Percentiles rank a stretch among this genome's conserved stretches.
These are phyloP conservation scores for Hortiboletus rubellus DNA, from an alignment of 1,284 basidiomycete species.

Conservation along the genomic window DNA sequence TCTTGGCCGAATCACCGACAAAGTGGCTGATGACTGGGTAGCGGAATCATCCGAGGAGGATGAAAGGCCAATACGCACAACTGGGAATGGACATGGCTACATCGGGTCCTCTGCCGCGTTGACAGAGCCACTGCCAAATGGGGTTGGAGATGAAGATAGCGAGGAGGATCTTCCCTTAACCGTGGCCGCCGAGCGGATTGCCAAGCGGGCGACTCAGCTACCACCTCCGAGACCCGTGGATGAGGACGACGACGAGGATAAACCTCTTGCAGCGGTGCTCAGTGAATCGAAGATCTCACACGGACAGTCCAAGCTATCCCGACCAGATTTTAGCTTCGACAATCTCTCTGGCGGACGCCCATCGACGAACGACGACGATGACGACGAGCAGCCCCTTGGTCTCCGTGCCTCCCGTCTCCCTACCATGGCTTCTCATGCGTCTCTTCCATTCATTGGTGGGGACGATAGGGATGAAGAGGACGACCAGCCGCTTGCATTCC, in stretches of 20 bases:
- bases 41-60: constrained; percentile 61
- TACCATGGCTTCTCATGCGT: constrained; percentile 24
- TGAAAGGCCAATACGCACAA: constrained; percentile 50
- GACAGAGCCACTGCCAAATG: constrained; percentile 10
- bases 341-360: constrained; percentile 30
- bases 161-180: constrained; percentile 78
- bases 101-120: constrained; percentile 17
- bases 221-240: constrained; percentile 10
- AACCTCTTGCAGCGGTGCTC: constrained; percentile 62
- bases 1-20: constrained; percentile 29
- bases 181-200: constrained; percentile 46
- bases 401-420: constrained; percentile 41
- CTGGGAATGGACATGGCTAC: constrained; percentile 55
- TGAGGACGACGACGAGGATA: constrained; percentile 58
- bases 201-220: constrained; percentile 27
- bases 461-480: constrained; percentile 45
- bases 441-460: constrained; percentile 22
- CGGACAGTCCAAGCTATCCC: constrained; percentile 48
- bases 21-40: constrained; percentile 50
- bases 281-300: constrained; percentile 50
- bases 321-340: constrained; percentile 49
- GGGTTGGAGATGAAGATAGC: constrained; percentile 48
- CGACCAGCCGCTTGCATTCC: constrained; percentile 60
- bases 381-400: constrained; percentile 65
- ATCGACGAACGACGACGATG: constrained; percentile 40